These are phyloP conservation scores for Globisporangium perplexum DNA, from an alignment of 352 stramenopile genomes.

Conservation along the genomic window DNA sequence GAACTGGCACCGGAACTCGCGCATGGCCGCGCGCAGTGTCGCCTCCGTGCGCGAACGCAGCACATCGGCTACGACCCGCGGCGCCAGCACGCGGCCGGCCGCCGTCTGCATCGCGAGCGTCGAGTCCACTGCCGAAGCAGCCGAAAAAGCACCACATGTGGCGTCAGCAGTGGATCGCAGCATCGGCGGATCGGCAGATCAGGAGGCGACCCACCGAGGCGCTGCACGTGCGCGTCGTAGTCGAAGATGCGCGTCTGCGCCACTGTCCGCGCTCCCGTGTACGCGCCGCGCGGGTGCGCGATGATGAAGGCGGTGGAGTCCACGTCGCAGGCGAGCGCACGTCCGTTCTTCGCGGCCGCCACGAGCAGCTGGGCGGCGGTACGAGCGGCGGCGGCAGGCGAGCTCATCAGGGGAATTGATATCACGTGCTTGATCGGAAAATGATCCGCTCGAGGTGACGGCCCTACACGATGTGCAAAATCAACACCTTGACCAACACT, in stretches of 20 bases:
- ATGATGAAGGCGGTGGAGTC: slow-evolving; percentile 67
- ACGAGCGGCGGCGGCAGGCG: background rate
- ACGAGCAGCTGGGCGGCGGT: slow-evolving; percentile 17
- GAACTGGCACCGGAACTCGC: slow-evolving; percentile 41
- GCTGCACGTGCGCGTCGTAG: slow-evolving; percentile 71
- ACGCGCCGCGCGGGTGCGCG: slow-evolving; percentile 55
- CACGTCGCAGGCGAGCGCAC: slow-evolving; percentile 47
- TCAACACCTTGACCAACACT: too few relatives aligned
- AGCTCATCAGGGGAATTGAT: background rate
- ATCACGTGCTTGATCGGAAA: too few relatives aligned
- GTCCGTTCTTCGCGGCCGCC: slow-evolving; percentile 73
- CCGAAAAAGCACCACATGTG: too few relatives aligned
- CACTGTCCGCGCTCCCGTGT: slow-evolving; percentile 69
- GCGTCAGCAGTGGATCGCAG: background rate
- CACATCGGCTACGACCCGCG: slow-evolving; percentile 28
- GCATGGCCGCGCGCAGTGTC: slow-evolving; percentile 68
- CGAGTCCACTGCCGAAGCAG: slow-evolving; percentile 64
- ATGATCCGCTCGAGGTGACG: too few relatives aligned
- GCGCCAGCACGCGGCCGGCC: slow-evolving; percentile 8
- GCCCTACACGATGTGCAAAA: too few relatives aligned
- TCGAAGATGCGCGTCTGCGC: slow-evolving; percentile 72
- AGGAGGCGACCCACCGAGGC: slow-evolving; percentile 66
- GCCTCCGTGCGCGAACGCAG: slow-evolving; percentile 51
- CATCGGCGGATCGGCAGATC: too few relatives aligned
- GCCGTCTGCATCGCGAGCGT: slow-evolving; percentile 48